Evolutionary conservation across 1,284 basidiomycete genomes (phyloP).

Genomic region (Moniliella sp.): DNA sequence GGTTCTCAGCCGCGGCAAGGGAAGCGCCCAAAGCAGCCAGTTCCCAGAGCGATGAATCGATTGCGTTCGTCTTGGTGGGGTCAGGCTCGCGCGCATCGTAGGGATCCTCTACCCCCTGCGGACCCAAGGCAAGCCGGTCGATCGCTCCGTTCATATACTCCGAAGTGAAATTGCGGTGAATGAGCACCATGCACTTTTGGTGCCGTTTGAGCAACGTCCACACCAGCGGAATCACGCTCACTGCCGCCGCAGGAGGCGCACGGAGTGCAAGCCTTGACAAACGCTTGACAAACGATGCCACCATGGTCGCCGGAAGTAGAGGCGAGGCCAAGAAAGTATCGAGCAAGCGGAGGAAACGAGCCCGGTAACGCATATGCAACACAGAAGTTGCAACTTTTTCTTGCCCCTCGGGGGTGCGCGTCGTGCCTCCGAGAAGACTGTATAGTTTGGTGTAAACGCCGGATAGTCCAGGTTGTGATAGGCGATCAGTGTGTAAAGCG

Average conservation of each 20-base stretch:
- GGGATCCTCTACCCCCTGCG: slow-evolving; percentile 20
- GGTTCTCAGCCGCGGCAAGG: slow-evolving; percentile 1
- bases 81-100: slow-evolving; percentile 50
- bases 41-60: slow-evolving; percentile 80
- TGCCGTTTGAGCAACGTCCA: slow-evolving; percentile 87
- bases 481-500: slow-evolving; percentile 70
- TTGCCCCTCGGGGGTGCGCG: too few relatives aligned
- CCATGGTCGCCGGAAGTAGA: slow-evolving; percentile 65
- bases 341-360: slow-evolving; percentile 77
- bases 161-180: slow-evolving; percentile 42
- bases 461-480: slow-evolving; percentile 91
- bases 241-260: slow-evolving; percentile 69
- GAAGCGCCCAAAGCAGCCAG: slow-evolving; percentile 46
- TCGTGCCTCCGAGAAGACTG: slow-evolving; percentile 47
- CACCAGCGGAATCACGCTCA: slow-evolving; percentile 73
- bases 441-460: slow-evolving; percentile 79
- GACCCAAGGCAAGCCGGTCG: background rate
- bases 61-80: slow-evolving; percentile 55
- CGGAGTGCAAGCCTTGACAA: slow-evolving; percentile 60
- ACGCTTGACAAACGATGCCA: slow-evolving; percentile 84
- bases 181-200: slow-evolving; percentile 73
- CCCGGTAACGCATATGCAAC: slow-evolving; percentile 72
- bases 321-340: slow-evolving; percentile 76
- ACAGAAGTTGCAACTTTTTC: too few relatives aligned
- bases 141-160: background rate